A percentile compares a stretch with the other conserved stretches of the same genome.
Evolutionary conservation across 257 asterid species (phyloP).

Genomic region (Salvia miltiorrhiza): DNA sequence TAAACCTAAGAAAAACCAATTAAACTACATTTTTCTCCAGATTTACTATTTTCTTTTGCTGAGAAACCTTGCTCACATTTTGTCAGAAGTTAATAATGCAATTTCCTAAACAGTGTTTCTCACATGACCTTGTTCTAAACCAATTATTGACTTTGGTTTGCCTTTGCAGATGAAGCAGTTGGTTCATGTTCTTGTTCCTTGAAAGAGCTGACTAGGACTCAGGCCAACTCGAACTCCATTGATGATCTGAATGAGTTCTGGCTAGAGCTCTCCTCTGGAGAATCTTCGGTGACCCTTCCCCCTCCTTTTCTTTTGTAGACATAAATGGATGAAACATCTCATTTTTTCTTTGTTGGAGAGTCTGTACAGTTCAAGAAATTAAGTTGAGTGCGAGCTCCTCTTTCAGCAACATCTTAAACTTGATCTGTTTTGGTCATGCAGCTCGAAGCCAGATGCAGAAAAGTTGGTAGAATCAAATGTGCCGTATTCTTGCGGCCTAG

Average conservation of each 20-base stretch:
- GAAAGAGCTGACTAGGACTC: conserved; percentile 45
- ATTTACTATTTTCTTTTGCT: neutral
- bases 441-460: conserved; percentile 33
- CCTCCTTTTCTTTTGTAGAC: neutral
- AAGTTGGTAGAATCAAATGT: conserved; percentile 64
- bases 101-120: neutral
- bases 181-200: conserved; percentile 64
- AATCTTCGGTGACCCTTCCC: conserved; percentile 47
- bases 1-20: conserved; percentile 1
- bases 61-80: conserved; percentile 9
- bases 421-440: conserved; percentile 34
- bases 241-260: conserved; percentile 48
- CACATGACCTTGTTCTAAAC: neutral
- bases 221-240: conserved; percentile 29
- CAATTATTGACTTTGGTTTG: conserved; percentile 25
- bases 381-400: neutral
- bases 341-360: neutral
- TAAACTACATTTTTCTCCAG: conserved; percentile 6
- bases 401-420: conserved; percentile 7
- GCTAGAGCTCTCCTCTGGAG: conserved; percentile 63
- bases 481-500: conserved; percentile 52
- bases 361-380: neutral
- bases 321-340: neutral
- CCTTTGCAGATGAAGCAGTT: conserved; percentile 59
- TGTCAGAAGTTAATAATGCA: neutral